These are phyloP conservation scores for Sporisorium graminicola DNA, from an alignment of 1,284 basidiomycete species.

Conservation along the genomic window DNA sequence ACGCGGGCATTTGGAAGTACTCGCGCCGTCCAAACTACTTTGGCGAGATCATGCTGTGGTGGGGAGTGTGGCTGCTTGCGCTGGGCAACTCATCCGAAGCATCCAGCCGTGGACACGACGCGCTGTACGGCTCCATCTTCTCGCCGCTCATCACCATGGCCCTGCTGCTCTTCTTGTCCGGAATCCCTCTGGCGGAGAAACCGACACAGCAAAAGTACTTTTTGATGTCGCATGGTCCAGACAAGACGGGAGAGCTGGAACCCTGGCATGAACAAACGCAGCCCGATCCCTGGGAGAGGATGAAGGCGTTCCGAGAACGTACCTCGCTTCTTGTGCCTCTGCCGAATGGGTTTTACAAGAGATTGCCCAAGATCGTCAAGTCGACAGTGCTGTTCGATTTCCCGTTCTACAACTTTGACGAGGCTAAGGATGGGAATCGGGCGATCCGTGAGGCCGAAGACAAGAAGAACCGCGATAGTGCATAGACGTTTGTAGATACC, in stretches of 20 bases:
- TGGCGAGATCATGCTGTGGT: conserved; percentile 75
- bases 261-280: conserved; percentile 54
- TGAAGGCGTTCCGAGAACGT: conserved; percentile 63
- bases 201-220: conserved; percentile 78
- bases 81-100: conserved; percentile 41
- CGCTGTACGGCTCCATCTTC: conserved; percentile 58
- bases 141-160: conserved; percentile 65
- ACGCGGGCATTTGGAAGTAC: conserved; percentile 53
- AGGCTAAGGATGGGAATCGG: conserved; percentile 56
- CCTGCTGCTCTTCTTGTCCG: conserved; percentile 73
- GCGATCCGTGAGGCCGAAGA: conserved; percentile 54
- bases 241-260: conserved; percentile 43
- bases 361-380: conserved; percentile 76
- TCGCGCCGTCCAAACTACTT: conserved; percentile 79
- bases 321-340: conserved; percentile 79
- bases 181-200: conserved; percentile 80
- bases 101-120: conserved; percentile 30
- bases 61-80: conserved; percentile 56
- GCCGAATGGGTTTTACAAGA: conserved; percentile 76
- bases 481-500: conserved; percentile 27
- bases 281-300: conserved; percentile 60
- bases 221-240: conserved; percentile 72
- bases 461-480: conserved; percentile 42
- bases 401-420: conserved; percentile 64
- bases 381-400: conserved; percentile 75